Percentiles rank a stretch among this genome's conserved stretches.
These are phyloP conservation scores for Yamadazyma atmosphaerica DNA, from an alignment of 1,139 yeast species.

Conservation along the genomic window DNA sequence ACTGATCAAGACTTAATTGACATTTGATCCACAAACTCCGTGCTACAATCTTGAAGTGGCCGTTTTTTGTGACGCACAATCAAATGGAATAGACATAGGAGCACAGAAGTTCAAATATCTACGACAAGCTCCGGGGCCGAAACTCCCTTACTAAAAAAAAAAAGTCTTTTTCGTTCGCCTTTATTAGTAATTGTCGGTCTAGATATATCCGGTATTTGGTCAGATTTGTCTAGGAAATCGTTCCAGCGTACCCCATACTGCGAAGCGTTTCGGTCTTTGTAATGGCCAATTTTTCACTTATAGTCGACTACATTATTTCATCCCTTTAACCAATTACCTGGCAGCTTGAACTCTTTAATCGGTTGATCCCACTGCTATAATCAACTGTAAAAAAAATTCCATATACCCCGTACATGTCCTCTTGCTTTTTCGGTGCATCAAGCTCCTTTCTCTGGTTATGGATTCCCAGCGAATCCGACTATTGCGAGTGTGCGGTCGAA, in stretches of 20 bases:
- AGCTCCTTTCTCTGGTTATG: background rate
- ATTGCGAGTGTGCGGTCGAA: background rate
- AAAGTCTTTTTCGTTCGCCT: background rate
- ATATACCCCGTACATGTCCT: too few relatives aligned
- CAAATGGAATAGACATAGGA: too few relatives aligned
- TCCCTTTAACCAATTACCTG: too few relatives aligned
- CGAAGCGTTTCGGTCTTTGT: too few relatives aligned
- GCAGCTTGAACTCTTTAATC: too few relatives aligned
- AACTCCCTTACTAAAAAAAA: background rate
- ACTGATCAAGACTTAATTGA: too few relatives aligned
- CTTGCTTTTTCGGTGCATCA: background rate
- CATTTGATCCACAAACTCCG: too few relatives aligned
- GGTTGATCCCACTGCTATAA: too few relatives aligned
- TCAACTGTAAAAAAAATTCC: too few relatives aligned
- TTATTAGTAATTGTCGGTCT: conserved; percentile 3
- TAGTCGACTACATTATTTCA: background rate
- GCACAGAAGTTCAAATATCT: too few relatives aligned
- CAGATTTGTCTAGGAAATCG: conserved; percentile 1
- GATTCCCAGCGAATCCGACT: background rate
- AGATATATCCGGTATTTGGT: conserved; percentile 1
- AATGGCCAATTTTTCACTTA: background rate
- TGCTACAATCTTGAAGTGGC: too few relatives aligned
- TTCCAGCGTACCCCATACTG: conserved; percentile 1
- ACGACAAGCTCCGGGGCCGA: background rate
- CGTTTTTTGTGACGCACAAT: too few relatives aligned